Evolutionary conservation across 176 grass and related monocot genomes (phyloP).

Genomic region (Eleusine coracana): DNA sequence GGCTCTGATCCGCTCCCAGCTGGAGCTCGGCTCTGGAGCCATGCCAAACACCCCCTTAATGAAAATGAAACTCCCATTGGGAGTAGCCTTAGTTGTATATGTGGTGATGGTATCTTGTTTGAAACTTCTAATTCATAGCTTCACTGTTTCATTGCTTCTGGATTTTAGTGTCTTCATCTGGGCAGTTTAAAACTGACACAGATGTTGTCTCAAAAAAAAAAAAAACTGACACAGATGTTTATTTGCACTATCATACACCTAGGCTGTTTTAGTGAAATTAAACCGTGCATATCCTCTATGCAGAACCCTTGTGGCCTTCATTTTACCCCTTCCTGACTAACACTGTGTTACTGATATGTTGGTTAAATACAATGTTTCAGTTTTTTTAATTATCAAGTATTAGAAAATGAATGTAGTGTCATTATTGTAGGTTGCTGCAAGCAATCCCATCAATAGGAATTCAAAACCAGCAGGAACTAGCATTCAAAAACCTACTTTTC

Average conservation of each 20-base stretch:
- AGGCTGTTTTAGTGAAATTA: neutral
- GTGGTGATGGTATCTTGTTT: neutral
- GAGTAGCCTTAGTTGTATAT: neutral
- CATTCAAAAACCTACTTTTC: constrained; percentile 35
- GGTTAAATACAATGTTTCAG: neutral
- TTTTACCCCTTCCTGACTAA: constrained; percentile 1
- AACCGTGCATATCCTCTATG: neutral
- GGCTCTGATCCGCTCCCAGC: neutral
- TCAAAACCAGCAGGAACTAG: constrained; percentile 22
- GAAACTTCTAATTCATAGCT: constrained; percentile 8
- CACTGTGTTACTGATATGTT: neutral
- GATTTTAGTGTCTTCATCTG: neutral
- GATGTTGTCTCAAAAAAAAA: neutral
- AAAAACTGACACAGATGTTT: neutral
- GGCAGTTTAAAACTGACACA: neutral
- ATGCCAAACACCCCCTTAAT: too few species aligned
- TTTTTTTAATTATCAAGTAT: neutral
- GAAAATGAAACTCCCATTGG: too few species aligned
- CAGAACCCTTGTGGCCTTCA: neutral
- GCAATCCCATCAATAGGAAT: constrained; percentile 42
- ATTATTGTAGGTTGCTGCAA: constrained; percentile 42
- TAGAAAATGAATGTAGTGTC: neutral
- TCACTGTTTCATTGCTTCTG: constrained; percentile 2
- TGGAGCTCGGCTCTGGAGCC: neutral
- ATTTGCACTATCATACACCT: neutral